Evolutionary conservation across 2,329 filamentous ascomycete genomes (phyloP).

Genomic region (Blumeria graminis): DNA sequence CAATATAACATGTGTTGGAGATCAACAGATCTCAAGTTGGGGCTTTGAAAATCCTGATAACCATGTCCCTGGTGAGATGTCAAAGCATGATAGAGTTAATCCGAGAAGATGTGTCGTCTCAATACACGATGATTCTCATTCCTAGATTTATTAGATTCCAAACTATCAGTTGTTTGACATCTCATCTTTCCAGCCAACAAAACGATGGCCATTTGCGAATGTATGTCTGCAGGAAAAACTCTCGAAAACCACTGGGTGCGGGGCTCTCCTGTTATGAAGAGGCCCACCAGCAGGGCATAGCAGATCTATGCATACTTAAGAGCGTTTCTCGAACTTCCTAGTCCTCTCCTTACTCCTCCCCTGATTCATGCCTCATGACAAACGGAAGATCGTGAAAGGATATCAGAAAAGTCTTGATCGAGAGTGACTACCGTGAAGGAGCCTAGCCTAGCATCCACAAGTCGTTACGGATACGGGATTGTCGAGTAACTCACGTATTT

Average conservation of each 20-base stretch:
- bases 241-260: not conserved
- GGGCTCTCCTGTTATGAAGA: not conserved
- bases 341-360: not conserved
- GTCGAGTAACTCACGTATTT: too few relatives aligned
- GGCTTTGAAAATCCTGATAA: too few relatives aligned
- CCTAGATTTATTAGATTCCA: too few relatives aligned
- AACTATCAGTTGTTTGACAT: not conserved
- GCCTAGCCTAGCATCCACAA: too few relatives aligned
- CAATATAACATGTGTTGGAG: too few relatives aligned
- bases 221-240: not conserved
- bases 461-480: too few relatives aligned
- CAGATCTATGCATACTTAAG: not conserved
- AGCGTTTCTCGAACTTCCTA: not conserved
- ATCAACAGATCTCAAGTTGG: too few relatives aligned
- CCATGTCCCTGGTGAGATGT: too few relatives aligned
- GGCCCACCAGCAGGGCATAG: not conserved
- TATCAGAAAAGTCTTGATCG: not conserved
- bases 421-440: not conserved
- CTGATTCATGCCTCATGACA: not conserved
- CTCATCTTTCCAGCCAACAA: not conserved
- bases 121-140: too few relatives aligned
- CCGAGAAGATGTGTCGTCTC: too few relatives aligned
- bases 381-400: not conserved
- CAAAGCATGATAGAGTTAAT: too few relatives aligned
- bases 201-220: not conserved